phyloP scores from a whole-genome alignment of 495 filamentous ascomycete genomes.

The Xylaria nigripes region DNA sequence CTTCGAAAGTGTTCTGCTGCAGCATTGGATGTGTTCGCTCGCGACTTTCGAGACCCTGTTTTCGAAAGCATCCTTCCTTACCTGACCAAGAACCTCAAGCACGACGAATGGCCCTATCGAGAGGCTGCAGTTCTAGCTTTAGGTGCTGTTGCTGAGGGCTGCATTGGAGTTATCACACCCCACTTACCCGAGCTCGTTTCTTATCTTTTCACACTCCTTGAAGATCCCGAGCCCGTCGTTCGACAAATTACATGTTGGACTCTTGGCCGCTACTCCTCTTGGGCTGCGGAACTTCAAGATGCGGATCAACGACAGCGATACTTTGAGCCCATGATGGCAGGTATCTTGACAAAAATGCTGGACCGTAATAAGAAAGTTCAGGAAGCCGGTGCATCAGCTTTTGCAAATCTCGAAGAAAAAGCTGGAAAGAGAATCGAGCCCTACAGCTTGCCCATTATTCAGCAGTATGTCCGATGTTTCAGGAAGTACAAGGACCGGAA shows the following conservation, averaged over 20 bases:
- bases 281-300: slow-evolving; percentile 72
- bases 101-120: slow-evolving; percentile 82
- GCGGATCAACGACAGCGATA: slow-evolving; percentile 59
- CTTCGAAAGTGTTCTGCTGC: slow-evolving; percentile 96
- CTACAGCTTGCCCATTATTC: slow-evolving; percentile 84
- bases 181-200: slow-evolving; percentile 86
- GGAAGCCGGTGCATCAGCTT: slow-evolving; percentile 91
- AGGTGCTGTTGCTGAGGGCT: slow-evolving; percentile 92
- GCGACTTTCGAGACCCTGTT: slow-evolving; percentile 77
- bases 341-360: slow-evolving; percentile 86
- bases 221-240: slow-evolving; percentile 84
- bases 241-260: slow-evolving; percentile 98
- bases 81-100: slow-evolving; percentile 78
- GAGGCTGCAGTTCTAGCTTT: slow-evolving; percentile 93
- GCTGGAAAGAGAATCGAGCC: slow-evolving; percentile 69
- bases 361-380: slow-evolving; percentile 97
- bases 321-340: slow-evolving; percentile 97
- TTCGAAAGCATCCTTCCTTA: slow-evolving; percentile 91
- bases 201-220: slow-evolving; percentile 79
- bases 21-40: slow-evolving; percentile 87
- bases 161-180: slow-evolving; percentile 79
- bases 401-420: slow-evolving; percentile 93
- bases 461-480: slow-evolving; percentile 89
- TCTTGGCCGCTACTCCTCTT: slow-evolving; percentile 84
- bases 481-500: slow-evolving; percentile 94